phyloP scores from a whole-genome alignment of 2,329 filamentous ascomycete species.

The Phialocephala subalpina region DNA sequence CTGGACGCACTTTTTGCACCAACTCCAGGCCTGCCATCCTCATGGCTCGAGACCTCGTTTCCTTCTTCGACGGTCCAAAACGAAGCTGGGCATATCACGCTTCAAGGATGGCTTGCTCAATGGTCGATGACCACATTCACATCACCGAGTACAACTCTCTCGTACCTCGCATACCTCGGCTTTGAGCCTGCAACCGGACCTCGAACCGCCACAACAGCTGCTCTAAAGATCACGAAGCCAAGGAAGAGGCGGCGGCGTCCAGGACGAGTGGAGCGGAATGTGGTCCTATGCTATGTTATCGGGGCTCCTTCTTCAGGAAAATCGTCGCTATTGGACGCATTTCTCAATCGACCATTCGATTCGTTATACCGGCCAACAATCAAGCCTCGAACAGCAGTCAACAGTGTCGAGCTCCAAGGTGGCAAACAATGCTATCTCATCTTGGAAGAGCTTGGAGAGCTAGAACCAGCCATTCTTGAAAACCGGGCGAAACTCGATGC shows the following conservation, averaged over 20 bases:
- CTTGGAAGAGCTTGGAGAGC: slow-evolving; percentile 90
- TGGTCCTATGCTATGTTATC: slow-evolving; percentile 91
- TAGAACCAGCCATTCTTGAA: slow-evolving; percentile 94
- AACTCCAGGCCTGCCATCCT: slow-evolving; percentile 85
- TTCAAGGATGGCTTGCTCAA: slow-evolving; percentile 97
- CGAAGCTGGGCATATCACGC: slow-evolving; percentile 91
- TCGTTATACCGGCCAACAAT: slow-evolving; percentile 91
- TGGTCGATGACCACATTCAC: slow-evolving; percentile 99
- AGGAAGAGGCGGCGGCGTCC: slow-evolving; percentile 84
- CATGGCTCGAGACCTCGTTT: slow-evolving; percentile 89
- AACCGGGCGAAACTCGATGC: slow-evolving; percentile 90
- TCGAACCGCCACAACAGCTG: slow-evolving; percentile 80
- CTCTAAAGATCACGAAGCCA: slow-evolving; percentile 91
- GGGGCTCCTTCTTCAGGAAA: slow-evolving; percentile 89
- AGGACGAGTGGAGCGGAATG: slow-evolving; percentile 89
- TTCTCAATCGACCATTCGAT: slow-evolving; percentile 88
- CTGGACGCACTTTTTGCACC: slow-evolving; percentile 89
- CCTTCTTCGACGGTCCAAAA: slow-evolving; percentile 94
- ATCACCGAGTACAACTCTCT: slow-evolving; percentile 92
- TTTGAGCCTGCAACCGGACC: slow-evolving; percentile 84
- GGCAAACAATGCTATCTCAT: slow-evolving; percentile 98
- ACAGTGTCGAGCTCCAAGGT: slow-evolving; percentile 93
- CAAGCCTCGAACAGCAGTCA: slow-evolving; percentile 91
- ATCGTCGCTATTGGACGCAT: slow-evolving; percentile 88
- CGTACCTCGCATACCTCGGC: slow-evolving; percentile 94